A percentile compares a stretch with the other conserved stretches of the same genome.
Conservation (phyloP, 164 flowering plant species). For the Hamamelis virginiana region DNA sequence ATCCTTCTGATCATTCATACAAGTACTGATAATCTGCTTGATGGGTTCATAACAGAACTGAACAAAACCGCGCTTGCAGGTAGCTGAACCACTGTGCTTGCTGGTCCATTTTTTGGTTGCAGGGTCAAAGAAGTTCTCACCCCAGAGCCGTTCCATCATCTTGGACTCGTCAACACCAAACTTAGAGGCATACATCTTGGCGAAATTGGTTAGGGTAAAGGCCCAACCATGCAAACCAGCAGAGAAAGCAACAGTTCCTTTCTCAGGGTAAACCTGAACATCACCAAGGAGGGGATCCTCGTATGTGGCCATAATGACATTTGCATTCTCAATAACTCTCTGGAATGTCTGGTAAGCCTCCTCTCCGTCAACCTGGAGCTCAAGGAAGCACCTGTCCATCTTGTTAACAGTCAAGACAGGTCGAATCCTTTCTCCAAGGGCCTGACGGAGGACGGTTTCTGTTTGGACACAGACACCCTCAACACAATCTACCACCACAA, state of each 20-base stretch:
- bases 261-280: slow-evolving; percentile 54
- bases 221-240: slow-evolving; percentile 66
- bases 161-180: slow-evolving; percentile 58
- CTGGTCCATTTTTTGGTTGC: slow-evolving; percentile 55
- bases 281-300: slow-evolving; percentile 55
- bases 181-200: slow-evolving; percentile 57
- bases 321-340: slow-evolving; percentile 56
- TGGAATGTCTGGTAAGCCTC: slow-evolving; percentile 56
- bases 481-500: slow-evolving; percentile 56
- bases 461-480: slow-evolving; percentile 66
- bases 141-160: slow-evolving; percentile 69
- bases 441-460: slow-evolving; percentile 57
- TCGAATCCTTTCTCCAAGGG: slow-evolving; percentile 54
- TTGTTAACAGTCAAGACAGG: slow-evolving; percentile 62
- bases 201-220: slow-evolving; percentile 51
- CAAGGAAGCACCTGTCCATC: slow-evolving; percentile 68
- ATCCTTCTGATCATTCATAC: slow-evolving; percentile 64
- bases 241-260: slow-evolving; percentile 57
- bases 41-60: slow-evolving; percentile 61
- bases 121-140: slow-evolving; percentile 56
- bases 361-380: slow-evolving; percentile 63
- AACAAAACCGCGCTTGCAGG: slow-evolving; percentile 59
- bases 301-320: slow-evolving; percentile 58
- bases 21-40: slow-evolving; percentile 55
- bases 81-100: slow-evolving; percentile 46